A percentile compares a stretch with the other conserved stretches of the same genome.
phyloP scores from a whole-genome alignment of 2,329 filamentous ascomycete genomes.

The Sporothrix schenckii region DNA sequence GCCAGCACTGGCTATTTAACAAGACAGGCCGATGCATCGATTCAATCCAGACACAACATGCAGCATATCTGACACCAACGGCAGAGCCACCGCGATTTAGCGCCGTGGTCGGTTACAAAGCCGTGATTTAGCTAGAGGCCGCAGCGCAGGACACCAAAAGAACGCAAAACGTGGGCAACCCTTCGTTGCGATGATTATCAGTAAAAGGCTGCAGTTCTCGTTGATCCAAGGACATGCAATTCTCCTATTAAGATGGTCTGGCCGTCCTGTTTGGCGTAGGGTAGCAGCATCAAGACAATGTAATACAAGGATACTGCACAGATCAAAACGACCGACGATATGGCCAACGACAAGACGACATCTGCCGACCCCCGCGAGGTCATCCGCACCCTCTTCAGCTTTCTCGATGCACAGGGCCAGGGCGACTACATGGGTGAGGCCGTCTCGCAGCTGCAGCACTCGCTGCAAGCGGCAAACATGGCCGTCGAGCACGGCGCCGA shows the following conservation, averaged over 20 bases:
- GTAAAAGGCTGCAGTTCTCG: too few species aligned
- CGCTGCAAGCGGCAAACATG: conserved; percentile 18
- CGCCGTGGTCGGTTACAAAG: background rate
- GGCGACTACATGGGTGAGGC: conserved; percentile 29
- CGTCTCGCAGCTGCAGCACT: conserved; percentile 28
- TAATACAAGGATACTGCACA: too few species aligned
- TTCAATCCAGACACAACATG: too few species aligned
- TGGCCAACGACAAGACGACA: background rate
- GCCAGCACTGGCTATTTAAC: too few species aligned
- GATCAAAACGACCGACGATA: background rate
- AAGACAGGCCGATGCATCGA: too few species aligned
- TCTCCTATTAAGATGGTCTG: too few species aligned
- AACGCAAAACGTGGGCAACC: background rate
- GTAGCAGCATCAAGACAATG: too few species aligned
- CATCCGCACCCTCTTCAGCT: conserved; percentile 17
- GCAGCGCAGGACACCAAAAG: background rate
- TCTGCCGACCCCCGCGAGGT: background rate
- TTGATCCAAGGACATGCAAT: too few species aligned
- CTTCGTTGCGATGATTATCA: too few species aligned
- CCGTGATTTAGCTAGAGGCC: background rate
- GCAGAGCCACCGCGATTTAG: background rate
- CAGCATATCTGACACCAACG: background rate
- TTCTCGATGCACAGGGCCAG: conserved; percentile 20
- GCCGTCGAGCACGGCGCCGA: conserved; percentile 16
- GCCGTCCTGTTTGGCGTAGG: too few species aligned